Evolutionary conservation across 345 rosid genomes (phyloP), one percentile per base, ranked within the genome.

Genomic region (Psidium guajava): DNA sequence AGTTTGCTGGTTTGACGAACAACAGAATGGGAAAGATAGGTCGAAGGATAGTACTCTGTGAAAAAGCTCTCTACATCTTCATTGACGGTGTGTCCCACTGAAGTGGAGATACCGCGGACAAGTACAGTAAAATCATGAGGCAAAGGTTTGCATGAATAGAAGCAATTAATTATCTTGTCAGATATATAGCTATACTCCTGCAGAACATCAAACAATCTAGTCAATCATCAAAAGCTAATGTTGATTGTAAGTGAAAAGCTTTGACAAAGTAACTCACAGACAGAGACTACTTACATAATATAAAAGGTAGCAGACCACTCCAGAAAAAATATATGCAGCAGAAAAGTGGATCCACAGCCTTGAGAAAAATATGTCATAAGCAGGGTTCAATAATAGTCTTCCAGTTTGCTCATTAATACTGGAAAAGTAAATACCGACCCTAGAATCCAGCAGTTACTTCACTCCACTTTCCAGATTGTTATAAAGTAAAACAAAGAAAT

Each of bases 291-390:
- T 95, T 91, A 97, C 98, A 83, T 20, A 56, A 88, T 93, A 94
- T 81, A 97, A 98, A 87, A 96, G 94, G 90, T 88, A 94, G 95
- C 99, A 95, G 86, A 97, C 98, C 90, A 92, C 90, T 54, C 91
- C 96, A 1, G 99, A 94, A 90, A 97, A 94, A 86, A 94, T 82
- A 91, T 96, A 96, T 84, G 92, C 94, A 59, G 99, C 98, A 84
- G 91, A 93, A 88, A 96, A 96, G 94, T 95, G 99, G 87, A 94
- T 83, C 99, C 98, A 96, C 86, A 96, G 86, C 99, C 99, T 96
- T 92, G 89, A 91, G 84, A 86, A 84, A 54, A 84, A 42, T 25
- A 87, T 18, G 1, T 69, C 77, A 40, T 32, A 24, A 81, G 47
- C 56, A 49, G 40, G 84, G 25, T 82, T 77, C 75, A 28, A 40